Base-by-base conservation (phyloP, 1,284 basidiomycete species). In the Schizopora paradoxa region DNA sequence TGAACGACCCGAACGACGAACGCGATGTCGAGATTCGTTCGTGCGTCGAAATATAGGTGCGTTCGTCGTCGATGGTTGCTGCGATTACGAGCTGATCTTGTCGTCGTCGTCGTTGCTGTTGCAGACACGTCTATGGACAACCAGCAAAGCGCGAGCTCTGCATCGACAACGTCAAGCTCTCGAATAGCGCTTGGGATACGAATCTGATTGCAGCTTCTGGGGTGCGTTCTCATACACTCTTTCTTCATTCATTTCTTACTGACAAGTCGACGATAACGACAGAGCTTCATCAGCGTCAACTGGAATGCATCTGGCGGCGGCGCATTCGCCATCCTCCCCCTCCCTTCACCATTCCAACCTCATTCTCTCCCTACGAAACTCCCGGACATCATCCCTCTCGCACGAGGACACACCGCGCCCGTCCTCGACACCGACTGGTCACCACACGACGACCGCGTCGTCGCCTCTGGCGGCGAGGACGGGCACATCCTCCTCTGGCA, bases 381-480 rank as follows among this genome's bases (percentile, higher is more conserved):
- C 25, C 94, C 93, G 2, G 95, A 99, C 61, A 78, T 88, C 56
- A 79, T 97, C 44, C 95, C 95, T 0, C 79, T 99, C 39, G 92
- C 91, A 19, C 84, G 95, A 48, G 88, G 85, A 25, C 85, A 89
- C 63, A 84, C 84, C 5, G 88, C 82, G 0, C 69, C 86, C 27
- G 89, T 92, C n/a, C 85, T 98, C 41, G 95, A 98, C 66, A 98
- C 95, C 0, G 90, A 91, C 57, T 99, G 93, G 90, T 92, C 88
- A 1, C 94, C 94, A 1, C 93, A 96, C 63, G 85, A 94, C 61
- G 94, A 98, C 66, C 73, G 78, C 13, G 73, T 96, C 58, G 86
- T 97, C 53, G 93, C 88, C 2, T 94, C 90, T 1, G 89, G 77
- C 11, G 91, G 86, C 45, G 95, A 98, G 64, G 96, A 99, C 63